A percentile compares a stretch with the other conserved stretches of the same genome.
Conservation (phyloP, 2,329 filamentous ascomycete genomes). For the Talaromyces sp. region DNA sequence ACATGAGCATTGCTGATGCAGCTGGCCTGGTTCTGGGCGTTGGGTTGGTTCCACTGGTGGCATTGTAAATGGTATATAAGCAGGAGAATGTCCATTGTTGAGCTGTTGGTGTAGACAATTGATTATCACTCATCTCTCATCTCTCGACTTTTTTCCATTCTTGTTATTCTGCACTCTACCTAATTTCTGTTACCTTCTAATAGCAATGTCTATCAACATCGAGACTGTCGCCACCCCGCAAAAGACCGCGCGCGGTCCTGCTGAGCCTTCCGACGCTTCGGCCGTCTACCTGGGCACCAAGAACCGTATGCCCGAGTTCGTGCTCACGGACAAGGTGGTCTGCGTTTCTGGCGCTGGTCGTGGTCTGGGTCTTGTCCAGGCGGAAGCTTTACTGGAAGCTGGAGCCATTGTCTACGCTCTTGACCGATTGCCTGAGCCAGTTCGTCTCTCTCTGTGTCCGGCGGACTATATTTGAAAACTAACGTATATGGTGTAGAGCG, state of each 20-base stretch:
- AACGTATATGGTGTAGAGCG: slow-evolving; percentile 50
- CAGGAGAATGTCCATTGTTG: neutral
- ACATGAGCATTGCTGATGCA: slow-evolving; percentile 16
- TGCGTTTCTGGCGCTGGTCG: slow-evolving; percentile 69
- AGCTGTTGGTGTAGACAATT: neutral
- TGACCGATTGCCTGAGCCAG: slow-evolving; percentile 43
- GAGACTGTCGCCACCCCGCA: slow-evolving; percentile 17
- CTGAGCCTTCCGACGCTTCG: slow-evolving; percentile 28
- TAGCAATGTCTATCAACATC: slow-evolving; percentile 20
- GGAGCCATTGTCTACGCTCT: slow-evolving; percentile 60
- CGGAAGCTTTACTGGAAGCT: slow-evolving; percentile 71
- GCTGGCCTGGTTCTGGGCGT: neutral
- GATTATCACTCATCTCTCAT: neutral
- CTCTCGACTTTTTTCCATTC: neutral
- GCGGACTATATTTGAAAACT: slow-evolving; percentile 38
- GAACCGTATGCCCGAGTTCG: slow-evolving; percentile 67
- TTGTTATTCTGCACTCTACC: neutral
- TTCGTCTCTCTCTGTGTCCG: slow-evolving; percentile 32
- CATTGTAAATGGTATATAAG: slow-evolving; percentile 12
- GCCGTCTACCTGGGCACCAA: slow-evolving; percentile 34
- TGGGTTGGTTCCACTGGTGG: neutral
- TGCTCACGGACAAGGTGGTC: slow-evolving; percentile 67
- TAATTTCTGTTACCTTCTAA: neutral
- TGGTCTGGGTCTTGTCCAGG: slow-evolving; percentile 71
- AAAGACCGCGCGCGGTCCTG: slow-evolving; percentile 16